phyloP scores from a whole-genome alignment of 106 monocot species.

The Dendrobium officinale region DNA sequence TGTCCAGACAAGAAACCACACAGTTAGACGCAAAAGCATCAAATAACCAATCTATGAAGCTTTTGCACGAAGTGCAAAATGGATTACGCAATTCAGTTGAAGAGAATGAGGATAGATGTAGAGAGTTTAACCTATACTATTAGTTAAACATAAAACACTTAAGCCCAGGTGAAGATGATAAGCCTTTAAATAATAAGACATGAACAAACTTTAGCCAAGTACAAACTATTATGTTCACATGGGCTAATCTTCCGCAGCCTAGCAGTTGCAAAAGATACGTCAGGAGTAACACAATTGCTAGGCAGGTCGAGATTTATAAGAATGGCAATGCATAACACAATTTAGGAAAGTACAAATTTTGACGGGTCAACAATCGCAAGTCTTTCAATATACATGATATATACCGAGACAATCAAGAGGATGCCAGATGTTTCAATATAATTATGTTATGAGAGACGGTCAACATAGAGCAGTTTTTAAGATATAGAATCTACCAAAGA shows the following conservation, averaged over 20 bases:
- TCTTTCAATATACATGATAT: background rate
- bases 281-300: background rate
- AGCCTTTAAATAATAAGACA: background rate
- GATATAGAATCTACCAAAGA: too few species aligned
- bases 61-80: background rate
- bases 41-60: background rate
- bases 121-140: background rate
- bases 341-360: background rate
- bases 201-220: background rate
- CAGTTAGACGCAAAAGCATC: slow-evolving; percentile 6
- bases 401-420: background rate
- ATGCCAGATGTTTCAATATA: background rate
- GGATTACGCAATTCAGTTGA: background rate
- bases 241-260: background rate
- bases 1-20: slow-evolving; percentile 22
- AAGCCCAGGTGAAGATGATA: background rate
- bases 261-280: background rate
- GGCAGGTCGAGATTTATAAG: background rate
- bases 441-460: too few species aligned
- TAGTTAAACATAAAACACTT: background rate
- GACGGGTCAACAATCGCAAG: background rate
- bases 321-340: background rate
- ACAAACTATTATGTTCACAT: background rate
- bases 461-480: too few species aligned
- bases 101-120: background rate